phyloP scores from a whole-genome alignment of 202 grass and related monocot genomes.

The Tripidium arundinaceum region DNA sequence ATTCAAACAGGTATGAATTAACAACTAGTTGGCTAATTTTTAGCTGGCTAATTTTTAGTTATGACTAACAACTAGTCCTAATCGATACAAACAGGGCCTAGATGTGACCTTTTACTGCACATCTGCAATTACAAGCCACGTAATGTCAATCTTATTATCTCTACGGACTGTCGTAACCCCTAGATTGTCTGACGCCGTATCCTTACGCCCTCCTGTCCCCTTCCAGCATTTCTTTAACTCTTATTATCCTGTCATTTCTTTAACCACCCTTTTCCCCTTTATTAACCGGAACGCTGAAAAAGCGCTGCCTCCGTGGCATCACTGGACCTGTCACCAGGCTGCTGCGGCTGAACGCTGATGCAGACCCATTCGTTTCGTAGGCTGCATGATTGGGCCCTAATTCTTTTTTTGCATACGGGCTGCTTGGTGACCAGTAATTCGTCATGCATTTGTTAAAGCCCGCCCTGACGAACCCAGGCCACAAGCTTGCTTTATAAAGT shows the following conservation, averaged over 20 bases:
- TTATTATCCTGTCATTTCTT: constrained; percentile 16
- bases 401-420: background rate
- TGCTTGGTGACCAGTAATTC: constrained; percentile 10
- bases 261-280: constrained; percentile 9
- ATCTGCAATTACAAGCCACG: background rate
- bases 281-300: constrained; percentile 7
- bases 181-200: background rate
- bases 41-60: too few relatives aligned
- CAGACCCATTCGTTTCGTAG: background rate
- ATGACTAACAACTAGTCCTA: too few relatives aligned
- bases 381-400: constrained; percentile 14
- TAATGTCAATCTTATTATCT: background rate
- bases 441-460: background rate
- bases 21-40: too few relatives aligned
- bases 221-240: background rate
- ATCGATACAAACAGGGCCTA: too few relatives aligned
- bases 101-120: too few relatives aligned
- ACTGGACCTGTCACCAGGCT: constrained; percentile 4
- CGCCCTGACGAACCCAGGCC: constrained; percentile 6
- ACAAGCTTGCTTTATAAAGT: constrained; percentile 13
- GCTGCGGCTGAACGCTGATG: constrained; percentile 5
- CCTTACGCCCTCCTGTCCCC: background rate
- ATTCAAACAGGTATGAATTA: too few relatives aligned
- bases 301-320: constrained; percentile 7
- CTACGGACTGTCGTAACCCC: background rate